phyloP scores from a whole-genome alignment of 2,329 filamentous ascomycete species.

The Metarhizium sp. region DNA sequence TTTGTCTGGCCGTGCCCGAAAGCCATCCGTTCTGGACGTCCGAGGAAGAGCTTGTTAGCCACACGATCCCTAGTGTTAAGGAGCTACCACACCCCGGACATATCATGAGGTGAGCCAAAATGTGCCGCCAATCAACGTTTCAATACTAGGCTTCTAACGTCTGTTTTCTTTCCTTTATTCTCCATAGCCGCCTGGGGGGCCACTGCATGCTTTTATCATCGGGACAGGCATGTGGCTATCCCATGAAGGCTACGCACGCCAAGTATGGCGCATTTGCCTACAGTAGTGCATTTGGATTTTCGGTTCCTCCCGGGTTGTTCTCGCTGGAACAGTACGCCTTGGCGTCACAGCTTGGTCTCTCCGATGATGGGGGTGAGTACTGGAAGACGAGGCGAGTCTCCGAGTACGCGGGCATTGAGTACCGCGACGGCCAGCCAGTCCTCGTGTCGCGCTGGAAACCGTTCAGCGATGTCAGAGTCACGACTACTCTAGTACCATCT shows the following conservation, averaged over 20 bases:
- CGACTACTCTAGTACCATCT: slow-evolving; percentile 57
- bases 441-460: too few species aligned
- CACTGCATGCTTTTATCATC: slow-evolving; percentile 53
- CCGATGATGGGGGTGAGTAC: slow-evolving; percentile 49
- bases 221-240: slow-evolving; percentile 59
- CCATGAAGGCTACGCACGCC: slow-evolving; percentile 71
- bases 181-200: slow-evolving; percentile 50
- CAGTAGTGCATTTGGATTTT: too few species aligned
- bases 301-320: slow-evolving; percentile 32
- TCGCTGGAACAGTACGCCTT: slow-evolving; percentile 35
- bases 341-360: slow-evolving; percentile 60
- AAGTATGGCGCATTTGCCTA: slow-evolving; percentile 29
- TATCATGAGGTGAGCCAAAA: too few species aligned
- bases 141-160: too few species aligned
- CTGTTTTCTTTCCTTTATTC: slow-evolving; percentile 21
- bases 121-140: too few species aligned
- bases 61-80: too few species aligned
- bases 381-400: slow-evolving; percentile 69
- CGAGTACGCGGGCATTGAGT: slow-evolving; percentile 37
- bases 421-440: too few species aligned
- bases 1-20: slow-evolving; percentile 59
- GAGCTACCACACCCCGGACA: too few species aligned
- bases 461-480: slow-evolving; percentile 9
- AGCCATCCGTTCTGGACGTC: slow-evolving; percentile 50
- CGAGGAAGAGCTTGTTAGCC: too few species aligned